phyloP scores from a whole-genome alignment of 2,329 filamentous ascomycete genomes.

The Amesomyces nigricolor region DNA sequence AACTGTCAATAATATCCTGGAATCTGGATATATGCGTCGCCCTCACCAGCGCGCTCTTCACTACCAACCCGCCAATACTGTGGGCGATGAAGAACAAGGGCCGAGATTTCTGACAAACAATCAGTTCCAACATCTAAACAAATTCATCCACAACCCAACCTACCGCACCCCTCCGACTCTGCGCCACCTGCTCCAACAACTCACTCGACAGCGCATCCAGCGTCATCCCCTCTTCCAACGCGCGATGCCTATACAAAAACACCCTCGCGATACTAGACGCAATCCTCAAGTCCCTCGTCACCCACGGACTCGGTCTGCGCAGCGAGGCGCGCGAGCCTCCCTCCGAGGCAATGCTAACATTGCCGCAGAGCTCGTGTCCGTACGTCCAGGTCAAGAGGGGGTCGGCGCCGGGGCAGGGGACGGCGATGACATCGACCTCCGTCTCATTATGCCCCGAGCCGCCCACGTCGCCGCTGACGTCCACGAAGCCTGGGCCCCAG shows the following conservation, averaged over 20 bases:
- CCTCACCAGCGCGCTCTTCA: constrained; percentile 50
- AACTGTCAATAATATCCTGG: constrained; percentile 46
- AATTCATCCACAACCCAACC: not conserved
- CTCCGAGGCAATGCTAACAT: constrained; percentile 37
- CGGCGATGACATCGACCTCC: constrained; percentile 47
- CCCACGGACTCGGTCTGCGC: constrained; percentile 34
- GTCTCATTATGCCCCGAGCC: constrained; percentile 47
- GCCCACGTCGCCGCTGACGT: constrained; percentile 39
- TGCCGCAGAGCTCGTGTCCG: constrained; percentile 43
- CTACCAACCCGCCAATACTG: constrained; percentile 55
- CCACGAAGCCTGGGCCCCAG: constrained; percentile 36
- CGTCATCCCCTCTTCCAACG: constrained; percentile 37
- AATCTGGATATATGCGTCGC: constrained; percentile 37
- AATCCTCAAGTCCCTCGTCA: constrained; percentile 46
- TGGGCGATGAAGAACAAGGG: constrained; percentile 58
- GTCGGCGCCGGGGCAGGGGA: constrained; percentile 50
- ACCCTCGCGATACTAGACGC: constrained; percentile 45
- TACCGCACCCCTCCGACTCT: constrained; percentile 27
- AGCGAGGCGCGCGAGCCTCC: constrained; percentile 11
- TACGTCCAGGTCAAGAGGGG: constrained; percentile 49
- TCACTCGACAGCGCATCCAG: constrained; percentile 42
- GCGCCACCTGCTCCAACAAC: constrained; percentile 40
- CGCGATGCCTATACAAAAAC: constrained; percentile 47
- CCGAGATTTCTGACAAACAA: constrained; percentile 32
- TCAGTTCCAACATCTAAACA: constrained; percentile 10